A percentile compares a stretch with the other conserved stretches of the same genome.
These are phyloP conservation scores for Rhizopogon vulgaris DNA, from an alignment of 768 basidiomycete genomes.

Conservation along the genomic window DNA sequence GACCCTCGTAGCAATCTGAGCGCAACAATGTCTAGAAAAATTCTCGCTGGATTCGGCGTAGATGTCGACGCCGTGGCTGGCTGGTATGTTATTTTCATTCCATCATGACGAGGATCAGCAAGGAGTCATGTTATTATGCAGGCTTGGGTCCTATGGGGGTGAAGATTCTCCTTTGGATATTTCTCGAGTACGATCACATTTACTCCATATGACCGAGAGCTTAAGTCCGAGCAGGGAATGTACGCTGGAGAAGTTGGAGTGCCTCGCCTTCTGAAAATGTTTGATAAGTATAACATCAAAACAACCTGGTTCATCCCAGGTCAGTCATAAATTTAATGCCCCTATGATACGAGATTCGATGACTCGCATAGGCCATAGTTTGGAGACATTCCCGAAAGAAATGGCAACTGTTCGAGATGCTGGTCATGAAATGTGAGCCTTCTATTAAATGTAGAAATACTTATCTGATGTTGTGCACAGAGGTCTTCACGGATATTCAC, in stretches of 20 bases:
- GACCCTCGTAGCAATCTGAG: background rate
- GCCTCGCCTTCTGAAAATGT: conserved; percentile 59
- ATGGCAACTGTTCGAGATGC: conserved; percentile 66
- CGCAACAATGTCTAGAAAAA: conserved; percentile 42
- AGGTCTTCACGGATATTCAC: conserved; percentile 66
- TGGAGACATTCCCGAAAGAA: conserved; percentile 70
- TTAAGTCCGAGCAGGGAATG: conserved; percentile 38
- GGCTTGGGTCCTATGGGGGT: conserved; percentile 71
- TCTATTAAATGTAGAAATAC: too few species aligned
- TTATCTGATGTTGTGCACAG: conserved; percentile 21
- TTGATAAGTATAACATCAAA: conserved; percentile 56
- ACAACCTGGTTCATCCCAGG: conserved; percentile 75
- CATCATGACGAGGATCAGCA: background rate
- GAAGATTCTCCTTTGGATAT: conserved; percentile 67
- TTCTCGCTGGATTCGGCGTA: conserved; percentile 55
- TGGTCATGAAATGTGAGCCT: conserved; percentile 60
- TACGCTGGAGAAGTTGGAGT: conserved; percentile 69
- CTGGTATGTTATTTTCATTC: conserved; percentile 33
- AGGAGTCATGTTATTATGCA: conserved; percentile 12
- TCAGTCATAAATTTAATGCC: conserved; percentile 10
- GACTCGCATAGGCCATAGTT: conserved; percentile 48
- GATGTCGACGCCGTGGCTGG: conserved; percentile 72
- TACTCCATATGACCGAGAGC: background rate
- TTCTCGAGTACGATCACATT: conserved; percentile 37
- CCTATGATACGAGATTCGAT: background rate